These are phyloP conservation scores for Boletellus ananiceps DNA, from an alignment of 768 basidiomycete species.

Conservation along the genomic window DNA sequence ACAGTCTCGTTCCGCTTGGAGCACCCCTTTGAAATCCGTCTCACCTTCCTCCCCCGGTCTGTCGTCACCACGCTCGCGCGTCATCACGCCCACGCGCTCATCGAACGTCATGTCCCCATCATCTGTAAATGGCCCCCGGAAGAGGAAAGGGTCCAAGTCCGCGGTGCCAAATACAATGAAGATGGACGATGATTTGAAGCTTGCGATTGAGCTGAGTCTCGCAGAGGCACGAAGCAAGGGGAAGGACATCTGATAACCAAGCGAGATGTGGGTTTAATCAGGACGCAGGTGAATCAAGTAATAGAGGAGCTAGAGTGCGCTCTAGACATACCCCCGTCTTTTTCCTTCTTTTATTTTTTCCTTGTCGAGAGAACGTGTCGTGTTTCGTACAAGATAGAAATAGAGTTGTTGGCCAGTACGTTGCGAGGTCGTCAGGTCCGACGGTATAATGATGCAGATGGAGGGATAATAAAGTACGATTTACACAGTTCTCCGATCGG, in stretches of 20 bases:
- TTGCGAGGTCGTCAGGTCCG: too few species aligned
- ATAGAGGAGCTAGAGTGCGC: too few species aligned
- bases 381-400: background rate
- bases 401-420: background rate
- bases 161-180: slow-evolving; percentile 24
- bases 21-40: slow-evolving; percentile 30
- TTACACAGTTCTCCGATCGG: slow-evolving; percentile 58
- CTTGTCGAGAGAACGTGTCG: background rate
- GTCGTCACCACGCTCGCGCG: slow-evolving; percentile 17
- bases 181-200: slow-evolving; percentile 60
- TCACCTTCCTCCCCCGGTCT: slow-evolving; percentile 11
- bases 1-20: slow-evolving; percentile 36
- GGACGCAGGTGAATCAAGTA: too few species aligned
- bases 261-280: background rate
- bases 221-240: slow-evolving; percentile 40
- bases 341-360: background rate
- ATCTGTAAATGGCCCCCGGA: slow-evolving; percentile 10
- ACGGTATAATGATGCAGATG: background rate
- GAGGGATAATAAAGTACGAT: background rate
- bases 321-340: background rate
- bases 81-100: slow-evolving; percentile 7
- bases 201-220: slow-evolving; percentile 67
- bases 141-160: background rate
- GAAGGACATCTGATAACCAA: slow-evolving; percentile 3
- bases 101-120: slow-evolving; percentile 11